A percentile compares a stretch with the other conserved stretches of the same genome.
phyloP scores from a whole-genome alignment of 2,329 filamentous ascomycete species.

The Cryphonectria nitschkei region DNA sequence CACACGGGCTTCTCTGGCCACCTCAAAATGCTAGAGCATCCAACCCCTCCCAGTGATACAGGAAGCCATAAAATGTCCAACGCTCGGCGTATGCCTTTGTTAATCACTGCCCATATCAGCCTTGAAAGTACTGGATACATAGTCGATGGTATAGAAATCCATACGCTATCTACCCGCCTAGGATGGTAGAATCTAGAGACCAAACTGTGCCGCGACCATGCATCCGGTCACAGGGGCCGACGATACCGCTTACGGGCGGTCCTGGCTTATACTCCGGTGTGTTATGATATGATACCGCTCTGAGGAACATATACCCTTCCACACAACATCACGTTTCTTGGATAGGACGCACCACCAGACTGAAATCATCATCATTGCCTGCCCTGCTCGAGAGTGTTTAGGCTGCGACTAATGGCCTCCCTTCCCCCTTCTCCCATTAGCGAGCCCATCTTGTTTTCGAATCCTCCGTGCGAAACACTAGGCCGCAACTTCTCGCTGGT shows the following conservation, averaged over 20 bases:
- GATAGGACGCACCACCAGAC: neutral
- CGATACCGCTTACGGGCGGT: neutral
- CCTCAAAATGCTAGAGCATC: neutral
- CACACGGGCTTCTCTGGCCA: neutral
- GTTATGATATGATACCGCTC: neutral
- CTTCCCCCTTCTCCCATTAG: no score
- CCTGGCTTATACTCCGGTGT: neutral
- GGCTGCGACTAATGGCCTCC: neutral
- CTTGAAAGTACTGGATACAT: neutral
- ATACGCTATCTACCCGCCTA: neutral
- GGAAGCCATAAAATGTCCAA: neutral
- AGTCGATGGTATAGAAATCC: neutral
- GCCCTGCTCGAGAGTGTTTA: neutral
- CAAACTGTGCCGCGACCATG: neutral
- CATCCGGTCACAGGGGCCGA: neutral
- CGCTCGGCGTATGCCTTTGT: neutral
- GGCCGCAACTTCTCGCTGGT: neutral
- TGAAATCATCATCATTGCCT: neutral
- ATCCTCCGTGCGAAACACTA: no score
- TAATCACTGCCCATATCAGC: neutral
- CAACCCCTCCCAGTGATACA: neutral
- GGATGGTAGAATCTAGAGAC: neutral
- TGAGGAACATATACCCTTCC: neutral
- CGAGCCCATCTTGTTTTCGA: no score
- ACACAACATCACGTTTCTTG: neutral